These are phyloP conservation scores for Penicillium ochrochloron DNA, from an alignment of 495 filamentous ascomycete genomes.

Conservation along the genomic window DNA sequence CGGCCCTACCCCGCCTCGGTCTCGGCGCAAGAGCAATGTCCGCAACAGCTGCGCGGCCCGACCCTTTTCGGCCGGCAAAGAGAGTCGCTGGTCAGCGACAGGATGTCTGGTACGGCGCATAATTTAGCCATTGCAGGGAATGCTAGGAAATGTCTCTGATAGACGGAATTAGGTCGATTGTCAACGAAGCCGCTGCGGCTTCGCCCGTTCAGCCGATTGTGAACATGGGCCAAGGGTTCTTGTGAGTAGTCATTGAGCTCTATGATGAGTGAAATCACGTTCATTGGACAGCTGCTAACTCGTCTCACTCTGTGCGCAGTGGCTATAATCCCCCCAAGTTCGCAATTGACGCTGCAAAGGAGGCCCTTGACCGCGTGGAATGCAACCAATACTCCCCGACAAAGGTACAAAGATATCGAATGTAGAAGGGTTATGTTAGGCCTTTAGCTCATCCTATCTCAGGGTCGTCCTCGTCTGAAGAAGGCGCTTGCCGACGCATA, in stretches of 20 bases:
- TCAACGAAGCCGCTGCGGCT: constrained; percentile 87
- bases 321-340: constrained; percentile 96
- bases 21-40: constrained; percentile 47
- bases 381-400: constrained; percentile 99
- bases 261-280: not conserved
- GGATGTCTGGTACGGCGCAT: constrained; percentile 81
- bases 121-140: not conserved
- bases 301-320: constrained; percentile 35
- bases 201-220: constrained; percentile 90
- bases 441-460: constrained; percentile 19
- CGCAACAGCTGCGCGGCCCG: constrained; percentile 45
- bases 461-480: constrained; percentile 85
- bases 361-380: constrained; percentile 87
- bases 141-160: constrained; percentile 7
- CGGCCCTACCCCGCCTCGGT: constrained; percentile 30
- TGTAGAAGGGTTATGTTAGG: not conserved
- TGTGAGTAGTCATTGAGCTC: constrained; percentile 50
- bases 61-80: constrained; percentile 70
- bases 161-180: constrained; percentile 71
- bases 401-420: constrained; percentile 53
- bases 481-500: constrained; percentile 92
- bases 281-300: not conserved
- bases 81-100: constrained; percentile 81
- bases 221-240: constrained; percentile 98
- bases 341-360: constrained; percentile 87